phyloP scores from a whole-genome alignment of 176 grass and related monocot species.

The Secale cereale region DNA sequence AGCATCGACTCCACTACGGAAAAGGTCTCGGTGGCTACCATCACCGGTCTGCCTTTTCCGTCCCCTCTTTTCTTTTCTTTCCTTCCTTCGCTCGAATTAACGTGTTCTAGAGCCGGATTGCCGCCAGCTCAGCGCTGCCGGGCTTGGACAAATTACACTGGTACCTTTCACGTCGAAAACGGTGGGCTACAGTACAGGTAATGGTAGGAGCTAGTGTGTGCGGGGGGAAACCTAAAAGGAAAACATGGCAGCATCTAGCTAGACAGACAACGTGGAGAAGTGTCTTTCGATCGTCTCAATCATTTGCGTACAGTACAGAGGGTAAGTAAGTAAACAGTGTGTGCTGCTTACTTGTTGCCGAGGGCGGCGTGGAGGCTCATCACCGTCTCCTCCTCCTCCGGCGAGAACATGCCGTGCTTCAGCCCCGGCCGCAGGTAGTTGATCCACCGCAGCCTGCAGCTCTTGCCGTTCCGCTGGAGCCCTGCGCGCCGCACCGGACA shows the following conservation, averaged over 20 bases:
- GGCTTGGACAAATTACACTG: slow-evolving; percentile 12
- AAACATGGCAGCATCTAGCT: slow-evolving; percentile 13
- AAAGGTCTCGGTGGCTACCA: not conserved
- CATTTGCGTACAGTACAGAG: slow-evolving; percentile 25
- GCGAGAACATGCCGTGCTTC: slow-evolving; percentile 73
- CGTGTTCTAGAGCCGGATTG: slow-evolving; percentile 18
- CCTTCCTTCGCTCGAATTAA: not conserved
- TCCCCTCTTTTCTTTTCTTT: not conserved
- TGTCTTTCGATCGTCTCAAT: slow-evolving; percentile 34
- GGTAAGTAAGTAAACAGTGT: not conserved
- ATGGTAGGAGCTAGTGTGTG: not conserved
- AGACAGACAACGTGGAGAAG: slow-evolving; percentile 20
- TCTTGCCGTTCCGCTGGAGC: slow-evolving; percentile 65
- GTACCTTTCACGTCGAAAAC: not conserved
- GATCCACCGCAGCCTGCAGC: slow-evolving; percentile 73
- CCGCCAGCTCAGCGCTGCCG: slow-evolving; percentile 28
- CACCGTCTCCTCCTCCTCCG: slow-evolving; percentile 76
- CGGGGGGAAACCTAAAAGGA: not conserved
- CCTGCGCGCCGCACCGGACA: slow-evolving; percentile 16
- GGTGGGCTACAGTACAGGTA: not conserved
- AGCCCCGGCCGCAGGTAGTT: slow-evolving; percentile 78
- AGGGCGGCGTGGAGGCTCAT: slow-evolving; percentile 74
- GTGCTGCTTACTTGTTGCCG: slow-evolving; percentile 86
- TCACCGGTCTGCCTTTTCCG: slow-evolving; percentile 26
- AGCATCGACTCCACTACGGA: slow-evolving; percentile 48